Base-by-base conservation (phyloP, 1,284 basidiomycete species). In the Rhizopogon parksii region DNA sequence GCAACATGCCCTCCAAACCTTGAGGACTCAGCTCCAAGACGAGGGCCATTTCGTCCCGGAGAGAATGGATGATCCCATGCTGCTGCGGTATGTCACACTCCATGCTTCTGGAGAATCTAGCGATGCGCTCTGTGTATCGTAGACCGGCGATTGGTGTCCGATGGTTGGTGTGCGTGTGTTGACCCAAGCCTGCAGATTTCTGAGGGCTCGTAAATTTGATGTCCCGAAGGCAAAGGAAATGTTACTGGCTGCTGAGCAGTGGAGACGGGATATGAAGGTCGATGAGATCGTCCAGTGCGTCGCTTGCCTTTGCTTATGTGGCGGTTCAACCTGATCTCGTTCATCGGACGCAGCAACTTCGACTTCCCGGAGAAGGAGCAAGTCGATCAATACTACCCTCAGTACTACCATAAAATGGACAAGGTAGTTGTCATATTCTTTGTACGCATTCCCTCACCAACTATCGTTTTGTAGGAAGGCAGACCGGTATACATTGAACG, bases 401-500 rank as follows among this genome's bases (percentile, higher is more conserved):
- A 96, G 65, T 98, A 82, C 72, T 95, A 98, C 69, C 95, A 97
- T 76, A 95, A 95, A 76, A 89, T 77, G 58, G 95, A 99, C 79
- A 92, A 88, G 75, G 91, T 91, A 48, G 34, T 71, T 56, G 34
- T 37, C 12, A 15, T 36, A 15, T 4, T 54, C 36, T 50, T 6
- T 7, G 36, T 45, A 21, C 39, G 27, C 25, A 25, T 30, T 19
- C 21, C 4, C 11, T 39, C 32, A n/a, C 42, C 24, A 36, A 45
- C 42, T 1, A n/a, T 50, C 12, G 8, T 32, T 36, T 12, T 45
- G 9, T 64, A 93, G 88, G 94, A 97, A 56, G 95, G 96, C 17
- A 87, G 95, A 53, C 96, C 96, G 2, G 71, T 99, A 59, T 99
- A 98, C 78, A 84, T 99, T 62, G 94, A 98, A 68, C 87, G 85